These are phyloP conservation scores for Populus euphratica DNA, from an alignment of 345 rosid genomes.

Conservation along the genomic window DNA sequence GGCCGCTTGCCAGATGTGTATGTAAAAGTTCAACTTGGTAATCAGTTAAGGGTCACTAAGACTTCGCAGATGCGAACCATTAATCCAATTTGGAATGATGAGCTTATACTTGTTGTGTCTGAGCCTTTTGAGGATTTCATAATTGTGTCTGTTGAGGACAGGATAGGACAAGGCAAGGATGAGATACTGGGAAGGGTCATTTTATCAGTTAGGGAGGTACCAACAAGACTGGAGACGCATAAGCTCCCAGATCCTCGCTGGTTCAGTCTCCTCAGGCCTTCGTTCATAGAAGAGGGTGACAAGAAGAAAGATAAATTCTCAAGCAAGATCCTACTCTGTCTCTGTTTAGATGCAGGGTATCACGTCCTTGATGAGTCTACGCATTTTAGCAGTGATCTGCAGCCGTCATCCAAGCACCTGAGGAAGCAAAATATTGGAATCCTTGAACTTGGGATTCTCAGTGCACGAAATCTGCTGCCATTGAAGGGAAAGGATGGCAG, in stretches of 20 bases:
- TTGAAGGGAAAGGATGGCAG: slow-evolving; percentile 29
- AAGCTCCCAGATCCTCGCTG: slow-evolving; percentile 29
- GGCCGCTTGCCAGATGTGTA: slow-evolving; percentile 9
- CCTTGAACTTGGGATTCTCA: slow-evolving; percentile 30
- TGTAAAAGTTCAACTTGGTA: slow-evolving; percentile 20
- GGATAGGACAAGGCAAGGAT: slow-evolving; percentile 27
- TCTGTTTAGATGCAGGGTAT: slow-evolving; percentile 27
- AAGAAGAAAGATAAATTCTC: slow-evolving; percentile 30
- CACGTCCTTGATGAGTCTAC: slow-evolving; percentile 37
- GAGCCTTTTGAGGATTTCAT: slow-evolving; percentile 33
- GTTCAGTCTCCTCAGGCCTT: slow-evolving; percentile 16
- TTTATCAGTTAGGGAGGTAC: slow-evolving; percentile 8
- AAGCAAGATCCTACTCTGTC: slow-evolving; percentile 28
- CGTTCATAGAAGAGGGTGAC: slow-evolving; percentile 17
- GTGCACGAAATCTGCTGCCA: slow-evolving; percentile 29
- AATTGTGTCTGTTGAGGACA: slow-evolving; percentile 21
- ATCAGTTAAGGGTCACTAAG: slow-evolving; percentile 14
- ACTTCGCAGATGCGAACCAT: slow-evolving; percentile 10
- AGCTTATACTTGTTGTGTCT: slow-evolving; percentile 30
- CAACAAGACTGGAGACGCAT: slow-evolving; percentile 15
- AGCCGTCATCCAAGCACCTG: slow-evolving; percentile 32
- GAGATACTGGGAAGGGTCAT: slow-evolving; percentile 23
- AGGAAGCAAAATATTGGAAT: slow-evolving; percentile 30
- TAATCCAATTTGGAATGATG: slow-evolving; percentile 28
- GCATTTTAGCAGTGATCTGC: slow-evolving; percentile 32